Evolutionary conservation across 139 green algal genomes (phyloP), one percentile per base, ranked within the genome.

Genomic region (Pseudopediastrum boryanum): DNA sequence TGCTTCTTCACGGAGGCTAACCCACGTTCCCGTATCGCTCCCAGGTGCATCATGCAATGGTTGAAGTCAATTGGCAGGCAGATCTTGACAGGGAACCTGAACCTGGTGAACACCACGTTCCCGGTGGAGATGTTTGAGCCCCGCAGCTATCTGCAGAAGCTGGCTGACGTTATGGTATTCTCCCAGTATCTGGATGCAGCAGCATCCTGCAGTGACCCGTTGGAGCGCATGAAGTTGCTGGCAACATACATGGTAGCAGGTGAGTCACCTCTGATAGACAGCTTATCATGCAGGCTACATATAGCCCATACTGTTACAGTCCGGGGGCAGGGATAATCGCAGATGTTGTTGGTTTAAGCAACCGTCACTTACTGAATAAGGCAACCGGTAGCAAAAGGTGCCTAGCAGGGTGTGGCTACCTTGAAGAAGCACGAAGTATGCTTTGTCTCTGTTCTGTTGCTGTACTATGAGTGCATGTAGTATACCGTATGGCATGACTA

Each of bases 41-140:
- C 54, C 84, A 93, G 89, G 50, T 90, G 87, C 51, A 86, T 95
- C 33, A 82, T 90, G n/a, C 74, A 90, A 43, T 89, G 93, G 79
- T 83, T 95, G 9, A 92, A 86, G 65, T 77, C 85, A 16, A 85
- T 95, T 83, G 93, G 93, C 23, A 87, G 85, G 52, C 51, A 81
- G 67, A 50, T 86, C n/a, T 61, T 89, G 38, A 36, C 63, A 35
- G 93, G 93, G 56, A 92, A 91, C 76, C 83, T 97, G 59, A 94
- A 97, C 80, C 84, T 97, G 33, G 87, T 97, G 41, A 95, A 91
- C 70, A 87, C 92, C 19, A 90, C 87, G 3, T 88, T 97, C 74
- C 93, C 93, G 1, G 92, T 96, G 33, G 87, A 79, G 50, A 94
- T 94, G 75, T 97, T 97, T 77, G 93, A 97, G 84, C 90, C 92